Base-by-base conservation (phyloP, 2,329 filamentous ascomycete species). In the Teratosphaeria zuluensis region DNA sequence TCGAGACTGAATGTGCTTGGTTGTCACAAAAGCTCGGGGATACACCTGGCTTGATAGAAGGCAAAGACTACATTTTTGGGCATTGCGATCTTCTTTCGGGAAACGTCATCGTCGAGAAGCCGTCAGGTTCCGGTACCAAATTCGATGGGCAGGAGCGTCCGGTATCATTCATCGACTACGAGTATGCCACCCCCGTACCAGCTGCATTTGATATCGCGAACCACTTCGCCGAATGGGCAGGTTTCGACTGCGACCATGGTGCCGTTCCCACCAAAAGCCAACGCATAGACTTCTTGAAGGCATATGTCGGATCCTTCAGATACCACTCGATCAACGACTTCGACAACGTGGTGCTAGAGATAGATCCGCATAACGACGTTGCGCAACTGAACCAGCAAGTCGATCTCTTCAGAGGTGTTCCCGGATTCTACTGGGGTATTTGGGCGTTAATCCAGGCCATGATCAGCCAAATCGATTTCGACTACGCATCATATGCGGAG, bases 161-260 rank as follows among this genome's bases (percentile, higher is more conserved):
- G 2, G 87, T 92, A 58, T 84, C 83, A 70, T 97, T 99, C 75
- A 99, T 99, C 73, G 94, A 99, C 76, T 99, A 97, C 78, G 94
- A 99, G 74, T 99, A 99, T 74, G 91, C 92, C 14, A 94, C 90
- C 4, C 92, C 94, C 2, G 92, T 92, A 0, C 92, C 92, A 1
- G 91, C 92, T 3, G 92, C 92, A 1, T 99, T 99, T 75, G 94
- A 99, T 73, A 86, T 99, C 66, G 88, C 92, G 55, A 99, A 99
- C 76, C 94, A 99, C 78, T 96, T 99, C 72, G 91, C 94, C 54
- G 94, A 99, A 76, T 99, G 94, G 92, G 92, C 88, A 61, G 94
- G 94, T 59, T 96, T 96, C 70, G 90, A 95, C 68, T 99, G 94
- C 78, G 91, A 97, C 74, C 92, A 89, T 76, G 84, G 77, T 68